Evolutionary conservation across 371 early-diverging fungal genomes (phyloP).

Genomic region (Syncephalastrum contaminatum): DNA sequence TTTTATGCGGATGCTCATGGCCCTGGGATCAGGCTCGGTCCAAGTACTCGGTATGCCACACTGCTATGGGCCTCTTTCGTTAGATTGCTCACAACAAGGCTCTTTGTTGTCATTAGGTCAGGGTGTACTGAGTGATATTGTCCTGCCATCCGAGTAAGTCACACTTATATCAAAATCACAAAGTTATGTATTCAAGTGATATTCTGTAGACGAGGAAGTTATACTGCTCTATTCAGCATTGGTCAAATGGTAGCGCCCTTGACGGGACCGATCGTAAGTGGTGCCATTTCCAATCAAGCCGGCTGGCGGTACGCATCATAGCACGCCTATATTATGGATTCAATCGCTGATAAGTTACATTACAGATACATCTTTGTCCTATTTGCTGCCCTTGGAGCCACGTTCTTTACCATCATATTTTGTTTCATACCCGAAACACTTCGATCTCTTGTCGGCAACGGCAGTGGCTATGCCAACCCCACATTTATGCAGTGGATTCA

Average conservation of each 20-base stretch:
- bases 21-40: conserved; percentile 38
- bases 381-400: conserved; percentile 42
- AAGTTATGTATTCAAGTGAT: background rate
- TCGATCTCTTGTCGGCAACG: conserved; percentile 36
- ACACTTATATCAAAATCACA: background rate
- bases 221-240: conserved; percentile 48
- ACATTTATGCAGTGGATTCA: conserved; percentile 16
- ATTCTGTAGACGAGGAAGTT: conserved; percentile 35
- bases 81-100: conserved; percentile 1
- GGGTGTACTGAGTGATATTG: conserved; percentile 58
- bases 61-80: background rate
- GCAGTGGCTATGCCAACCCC: conserved; percentile 21
- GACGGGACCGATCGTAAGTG: conserved; percentile 45
- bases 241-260: conserved; percentile 35
- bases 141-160: conserved; percentile 42
- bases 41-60: conserved; percentile 27
- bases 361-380: conserved; percentile 51
- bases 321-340: background rate
- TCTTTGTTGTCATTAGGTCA: conserved; percentile 46
- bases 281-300: conserved; percentile 9
- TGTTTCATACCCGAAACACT: conserved; percentile 62
- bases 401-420: conserved; percentile 38
- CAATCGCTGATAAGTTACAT: conserved; percentile 1
- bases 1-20: conserved; percentile 16
- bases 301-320: conserved; percentile 3